phyloP scores from a whole-genome alignment of 257 asterid genomes.

The Capsicum pubescens region DNA sequence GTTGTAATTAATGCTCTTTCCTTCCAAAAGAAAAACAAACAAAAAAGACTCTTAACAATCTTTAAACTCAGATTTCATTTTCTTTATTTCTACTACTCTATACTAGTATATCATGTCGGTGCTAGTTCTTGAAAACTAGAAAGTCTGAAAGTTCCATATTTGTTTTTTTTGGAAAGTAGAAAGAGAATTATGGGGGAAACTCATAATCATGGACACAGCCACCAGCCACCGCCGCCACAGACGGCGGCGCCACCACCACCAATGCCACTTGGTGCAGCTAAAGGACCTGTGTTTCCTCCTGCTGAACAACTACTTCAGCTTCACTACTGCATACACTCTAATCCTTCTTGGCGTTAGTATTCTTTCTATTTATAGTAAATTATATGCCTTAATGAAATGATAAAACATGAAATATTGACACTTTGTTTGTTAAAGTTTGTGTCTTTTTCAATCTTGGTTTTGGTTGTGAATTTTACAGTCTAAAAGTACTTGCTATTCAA shows the following conservation, averaged over 20 bases:
- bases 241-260: conserved; percentile 54
- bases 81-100: background rate
- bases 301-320: conserved; percentile 96
- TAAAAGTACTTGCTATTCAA: too few species aligned
- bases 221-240: conserved; percentile 53
- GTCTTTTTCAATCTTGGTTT: background rate
- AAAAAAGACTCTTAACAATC: too few species aligned
- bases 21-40: background rate
- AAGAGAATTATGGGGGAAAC: conserved; percentile 74
- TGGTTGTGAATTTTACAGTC: too few species aligned
- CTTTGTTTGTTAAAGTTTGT: background rate
- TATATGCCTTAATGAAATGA: background rate
- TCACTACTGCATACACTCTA: conserved; percentile 96
- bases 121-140: background rate
- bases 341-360: conserved; percentile 88
- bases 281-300: conserved; percentile 82
- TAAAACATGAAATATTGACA: background rate
- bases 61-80: conserved; percentile 14
- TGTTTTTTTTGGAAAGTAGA: background rate
- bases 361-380: conserved; percentile 3
- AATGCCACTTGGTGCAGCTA: conserved; percentile 85
- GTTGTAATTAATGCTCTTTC: background rate
- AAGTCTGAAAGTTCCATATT: background rate
- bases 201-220: conserved; percentile 50
- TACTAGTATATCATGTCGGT: conserved; percentile 6